phyloP scores from a whole-genome alignment of 495 filamentous ascomycete species.

The Aspergillus sclerotiicarbonarius region DNA sequence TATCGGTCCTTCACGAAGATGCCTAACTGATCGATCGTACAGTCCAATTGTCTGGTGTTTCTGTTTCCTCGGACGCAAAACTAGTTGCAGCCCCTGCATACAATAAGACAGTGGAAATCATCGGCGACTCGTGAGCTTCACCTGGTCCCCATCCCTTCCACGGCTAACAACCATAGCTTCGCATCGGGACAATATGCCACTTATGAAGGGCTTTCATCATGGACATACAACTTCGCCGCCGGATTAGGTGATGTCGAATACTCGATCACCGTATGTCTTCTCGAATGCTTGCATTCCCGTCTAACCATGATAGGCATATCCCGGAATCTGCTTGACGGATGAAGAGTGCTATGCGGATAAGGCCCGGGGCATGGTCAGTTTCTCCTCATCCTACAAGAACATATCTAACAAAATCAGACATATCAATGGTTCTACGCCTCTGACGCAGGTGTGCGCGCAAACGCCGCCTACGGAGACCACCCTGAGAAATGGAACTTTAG shows the following conservation, averaged over 20 bases:
- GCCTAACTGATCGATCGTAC: conserved; percentile 20
- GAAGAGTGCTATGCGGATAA: conserved; percentile 53
- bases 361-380: conserved; percentile 32
- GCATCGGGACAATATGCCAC: conserved; percentile 59
- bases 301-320: conserved; percentile 43
- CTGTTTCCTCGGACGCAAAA: conserved; percentile 46
- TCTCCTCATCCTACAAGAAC: neutral
- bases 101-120: conserved; percentile 59
- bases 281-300: neutral
- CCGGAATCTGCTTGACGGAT: conserved; percentile 60
- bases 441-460: conserved; percentile 54
- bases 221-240: conserved; percentile 53
- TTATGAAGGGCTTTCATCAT: conserved; percentile 61
- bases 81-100: conserved; percentile 53
- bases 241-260: conserved; percentile 65
- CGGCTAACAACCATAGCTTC: conserved; percentile 20
- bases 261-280: conserved; percentile 47
- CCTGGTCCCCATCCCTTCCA: neutral
- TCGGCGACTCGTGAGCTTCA: conserved; percentile 54
- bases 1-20: neutral
- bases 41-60: conserved; percentile 57
- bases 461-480: conserved; percentile 48
- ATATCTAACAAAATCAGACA: conserved; percentile 30
- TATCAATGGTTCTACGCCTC: conserved; percentile 68
- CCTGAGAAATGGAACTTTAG: conserved; percentile 61